Evolutionary conservation across 2,329 filamentous ascomycete species (phyloP).

Genomic region (Talaromyces amestolkiae): DNA sequence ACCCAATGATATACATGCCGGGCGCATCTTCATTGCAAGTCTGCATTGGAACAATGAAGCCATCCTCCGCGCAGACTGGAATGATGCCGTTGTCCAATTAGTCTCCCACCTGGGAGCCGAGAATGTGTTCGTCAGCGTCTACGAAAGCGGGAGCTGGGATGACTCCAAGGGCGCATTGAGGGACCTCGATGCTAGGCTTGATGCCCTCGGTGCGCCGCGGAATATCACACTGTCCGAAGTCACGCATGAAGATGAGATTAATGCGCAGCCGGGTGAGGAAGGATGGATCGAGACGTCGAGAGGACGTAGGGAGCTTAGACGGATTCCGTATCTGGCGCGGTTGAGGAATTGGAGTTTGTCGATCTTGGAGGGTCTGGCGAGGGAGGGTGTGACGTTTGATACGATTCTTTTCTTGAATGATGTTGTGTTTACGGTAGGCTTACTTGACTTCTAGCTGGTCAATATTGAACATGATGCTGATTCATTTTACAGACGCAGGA

Average conservation of each 20-base stretch:
- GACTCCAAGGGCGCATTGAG: slow-evolving; percentile 62
- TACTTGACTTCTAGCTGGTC: not conserved
- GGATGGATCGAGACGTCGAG: slow-evolving; percentile 65
- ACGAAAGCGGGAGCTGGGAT: slow-evolving; percentile 69
- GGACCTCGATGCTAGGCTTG: slow-evolving; percentile 57
- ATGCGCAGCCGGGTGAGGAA: slow-evolving; percentile 36
- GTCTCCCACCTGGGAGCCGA: slow-evolving; percentile 57
- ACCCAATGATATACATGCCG: not conserved
- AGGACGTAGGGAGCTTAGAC: slow-evolving; percentile 56
- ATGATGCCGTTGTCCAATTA: slow-evolving; percentile 57
- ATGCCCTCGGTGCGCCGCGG: slow-evolving; percentile 51
- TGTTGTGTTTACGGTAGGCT: slow-evolving; percentile 43
- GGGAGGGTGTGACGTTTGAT: slow-evolving; percentile 54
- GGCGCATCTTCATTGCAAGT: slow-evolving; percentile 63
- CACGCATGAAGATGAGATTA: slow-evolving; percentile 59
- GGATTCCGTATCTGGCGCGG: slow-evolving; percentile 67
- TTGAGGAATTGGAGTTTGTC: slow-evolving; percentile 64
- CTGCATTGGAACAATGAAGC: slow-evolving; percentile 67
- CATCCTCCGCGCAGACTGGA: slow-evolving; percentile 63
- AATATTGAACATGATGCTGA: not conserved
- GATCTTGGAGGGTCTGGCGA: slow-evolving; percentile 54
- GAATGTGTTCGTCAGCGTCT: slow-evolving; percentile 67
- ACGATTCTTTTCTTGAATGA: slow-evolving; percentile 59
- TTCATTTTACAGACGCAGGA: slow-evolving; percentile 27
- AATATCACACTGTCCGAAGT: slow-evolving; percentile 58